Evolutionary conservation across 2,329 filamentous ascomycete genomes (phyloP).

Genomic region (Cadophora sp.): DNA sequence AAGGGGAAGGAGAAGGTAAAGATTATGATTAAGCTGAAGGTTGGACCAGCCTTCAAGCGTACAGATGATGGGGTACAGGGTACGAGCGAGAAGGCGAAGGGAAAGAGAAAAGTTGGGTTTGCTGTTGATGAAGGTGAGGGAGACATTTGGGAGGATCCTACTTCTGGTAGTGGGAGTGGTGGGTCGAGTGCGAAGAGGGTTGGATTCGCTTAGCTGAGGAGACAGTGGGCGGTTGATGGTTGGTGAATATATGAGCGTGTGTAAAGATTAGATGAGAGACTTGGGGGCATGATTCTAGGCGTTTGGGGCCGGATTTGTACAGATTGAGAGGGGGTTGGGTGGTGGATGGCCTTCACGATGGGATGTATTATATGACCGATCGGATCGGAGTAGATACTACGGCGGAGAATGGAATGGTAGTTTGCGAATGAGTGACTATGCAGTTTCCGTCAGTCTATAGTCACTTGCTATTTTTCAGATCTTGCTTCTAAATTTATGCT

Average conservation of each 20-base stretch:
- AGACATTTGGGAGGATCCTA: neutral
- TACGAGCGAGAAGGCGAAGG: slow-evolving; percentile 9
- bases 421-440: too few relatives aligned
- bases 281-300: neutral
- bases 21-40: neutral
- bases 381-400: too few relatives aligned
- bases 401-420: too few relatives aligned
- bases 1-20: slow-evolving; percentile 23
- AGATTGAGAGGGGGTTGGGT: neutral
- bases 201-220: neutral
- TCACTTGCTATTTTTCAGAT: too few relatives aligned
- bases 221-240: too few relatives aligned
- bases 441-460: too few relatives aligned
- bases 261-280: too few relatives aligned
- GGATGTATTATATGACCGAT: neutral
- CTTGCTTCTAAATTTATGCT: too few relatives aligned
- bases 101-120: slow-evolving; percentile 17
- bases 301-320: neutral
- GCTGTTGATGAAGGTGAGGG: neutral
- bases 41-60: neutral
- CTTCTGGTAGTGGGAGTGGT: neutral
- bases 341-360: neutral
- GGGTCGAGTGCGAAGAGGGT: neutral
- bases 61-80: neutral
- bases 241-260: neutral